Conservation (phyloP, 164 flowering plant species). For the Tinospora cordifolia region DNA sequence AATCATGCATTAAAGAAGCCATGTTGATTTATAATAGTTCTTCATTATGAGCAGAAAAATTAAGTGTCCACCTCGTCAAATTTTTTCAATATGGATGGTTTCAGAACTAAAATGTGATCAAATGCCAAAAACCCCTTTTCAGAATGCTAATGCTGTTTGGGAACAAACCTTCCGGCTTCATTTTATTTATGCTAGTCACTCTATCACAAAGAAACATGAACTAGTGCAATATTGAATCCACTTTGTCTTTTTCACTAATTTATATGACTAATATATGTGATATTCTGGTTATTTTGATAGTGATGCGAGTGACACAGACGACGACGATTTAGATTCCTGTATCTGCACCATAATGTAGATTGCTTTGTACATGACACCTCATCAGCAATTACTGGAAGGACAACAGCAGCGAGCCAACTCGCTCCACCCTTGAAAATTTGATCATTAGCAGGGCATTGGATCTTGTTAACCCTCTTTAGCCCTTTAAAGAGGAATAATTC, state of each 20-base stretch:
- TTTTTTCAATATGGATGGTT: no score
- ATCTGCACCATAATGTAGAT: constrained; percentile 69
- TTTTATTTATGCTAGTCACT: no score
- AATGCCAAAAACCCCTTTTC: no score
- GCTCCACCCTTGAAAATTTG: background rate
- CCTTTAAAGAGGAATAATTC: background rate
- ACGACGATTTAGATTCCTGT: constrained; percentile 70
- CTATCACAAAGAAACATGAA: background rate
- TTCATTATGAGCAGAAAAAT: no score
- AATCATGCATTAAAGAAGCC: background rate
- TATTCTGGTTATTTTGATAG: constrained; percentile 31
- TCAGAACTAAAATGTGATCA: no score
- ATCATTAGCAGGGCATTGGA: no score
- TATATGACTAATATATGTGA: background rate
- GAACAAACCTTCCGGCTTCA: no score
- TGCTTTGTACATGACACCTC: constrained; percentile 3
- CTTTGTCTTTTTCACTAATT: background rate
- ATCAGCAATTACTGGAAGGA: constrained; percentile 7
- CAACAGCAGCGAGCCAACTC: background rate
- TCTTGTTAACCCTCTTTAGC: no score
- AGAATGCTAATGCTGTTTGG: no score
- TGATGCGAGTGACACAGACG: constrained; percentile 65
- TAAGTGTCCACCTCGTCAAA: no score
- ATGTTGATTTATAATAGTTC: background rate
- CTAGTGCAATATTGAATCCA: background rate